A percentile compares a stretch with the other conserved stretches of the same genome.
These are phyloP conservation scores for Spinellus fusiger DNA, from an alignment of 192 early-diverging fungal species.

Conservation along the genomic window DNA sequence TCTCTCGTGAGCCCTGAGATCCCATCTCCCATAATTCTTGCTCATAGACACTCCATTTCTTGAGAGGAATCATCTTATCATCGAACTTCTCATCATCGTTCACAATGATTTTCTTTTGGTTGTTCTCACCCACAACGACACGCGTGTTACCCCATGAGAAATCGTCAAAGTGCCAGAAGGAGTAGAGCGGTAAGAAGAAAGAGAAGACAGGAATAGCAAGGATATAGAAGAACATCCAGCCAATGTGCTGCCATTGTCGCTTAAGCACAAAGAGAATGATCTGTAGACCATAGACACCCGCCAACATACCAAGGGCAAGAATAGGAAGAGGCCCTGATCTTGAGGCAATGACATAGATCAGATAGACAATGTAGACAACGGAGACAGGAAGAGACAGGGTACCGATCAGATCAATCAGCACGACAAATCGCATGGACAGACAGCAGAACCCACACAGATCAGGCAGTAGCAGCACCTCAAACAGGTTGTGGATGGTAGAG, in stretches of 20 bases:
- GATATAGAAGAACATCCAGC: slow-evolving; percentile 88
- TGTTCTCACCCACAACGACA: slow-evolving; percentile 67
- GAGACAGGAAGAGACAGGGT: slow-evolving; percentile 76
- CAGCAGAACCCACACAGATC: slow-evolving; percentile 96
- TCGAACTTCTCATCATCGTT: slow-evolving; percentile 80
- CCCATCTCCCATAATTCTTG: slow-evolving; percentile 67
- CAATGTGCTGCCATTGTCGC: slow-evolving; percentile 74
- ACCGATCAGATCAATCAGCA: slow-evolving; percentile 87
- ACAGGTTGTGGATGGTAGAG: slow-evolving; percentile 93
- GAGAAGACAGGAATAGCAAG: slow-evolving; percentile 85
- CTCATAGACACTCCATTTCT: slow-evolving; percentile 86
- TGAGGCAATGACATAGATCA: slow-evolving; percentile 64
- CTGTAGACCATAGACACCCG: slow-evolving; percentile 83
- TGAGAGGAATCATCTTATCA: slow-evolving; percentile 76
- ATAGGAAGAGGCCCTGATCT: slow-evolving; percentile 64
- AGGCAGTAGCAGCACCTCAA: slow-evolving; percentile 79
- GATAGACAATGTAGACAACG: slow-evolving; percentile 72
- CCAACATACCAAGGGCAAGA: slow-evolving; percentile 76
- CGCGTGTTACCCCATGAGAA: slow-evolving; percentile 98
- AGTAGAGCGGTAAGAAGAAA: slow-evolving; percentile 87
- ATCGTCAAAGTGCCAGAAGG: slow-evolving; percentile 99
- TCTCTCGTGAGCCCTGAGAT: slow-evolving; percentile 40
- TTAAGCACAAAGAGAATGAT: slow-evolving; percentile 77
- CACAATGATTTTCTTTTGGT: slow-evolving; percentile 53
- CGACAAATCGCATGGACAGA: slow-evolving; percentile 96